phyloP scores from a whole-genome alignment of 495 filamentous ascomycete species.

The Chlorociboria aeruginascens region DNA sequence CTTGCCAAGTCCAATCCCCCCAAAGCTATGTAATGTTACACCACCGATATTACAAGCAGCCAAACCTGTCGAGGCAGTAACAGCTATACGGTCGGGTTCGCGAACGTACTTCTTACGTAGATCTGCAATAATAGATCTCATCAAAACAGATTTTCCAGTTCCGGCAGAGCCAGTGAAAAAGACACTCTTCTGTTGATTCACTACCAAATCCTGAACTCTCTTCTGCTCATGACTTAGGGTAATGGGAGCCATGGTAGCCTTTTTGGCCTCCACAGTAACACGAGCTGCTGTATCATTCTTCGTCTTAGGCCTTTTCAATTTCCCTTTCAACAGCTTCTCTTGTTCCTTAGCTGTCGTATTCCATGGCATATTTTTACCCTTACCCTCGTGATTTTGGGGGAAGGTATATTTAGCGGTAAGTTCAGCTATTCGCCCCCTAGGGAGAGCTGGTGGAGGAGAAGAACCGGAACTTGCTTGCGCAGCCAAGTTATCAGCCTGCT shows the following conservation, averaged over 20 bases:
- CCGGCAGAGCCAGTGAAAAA: conserved; percentile 98
- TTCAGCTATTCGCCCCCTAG: too few relatives aligned
- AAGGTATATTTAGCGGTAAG: conserved; percentile 8
- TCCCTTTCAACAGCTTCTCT: conserved; percentile 58
- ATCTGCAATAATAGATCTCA: conserved; percentile 76
- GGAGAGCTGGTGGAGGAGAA: neutral
- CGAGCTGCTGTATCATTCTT: conserved; percentile 28
- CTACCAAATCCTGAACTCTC: conserved; percentile 69
- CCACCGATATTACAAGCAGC: conserved; percentile 96
- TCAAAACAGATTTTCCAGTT: conserved; percentile 92
- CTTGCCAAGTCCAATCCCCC: conserved; percentile 91
- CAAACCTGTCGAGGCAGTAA: conserved; percentile 91
- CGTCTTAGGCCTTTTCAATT: conserved; percentile 41
- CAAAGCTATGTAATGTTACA: conserved; percentile 90
- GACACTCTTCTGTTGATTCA: conserved; percentile 67
- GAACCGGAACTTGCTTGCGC: neutral
- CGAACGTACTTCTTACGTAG: conserved; percentile 61
- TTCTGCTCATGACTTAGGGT: conserved; percentile 77
- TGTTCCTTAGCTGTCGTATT: conserved; percentile 74
- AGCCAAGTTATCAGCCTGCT: neutral
- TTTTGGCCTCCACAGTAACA: conserved; percentile 22
- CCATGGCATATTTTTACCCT: conserved; percentile 44
- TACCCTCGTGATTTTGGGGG: conserved; percentile 27
- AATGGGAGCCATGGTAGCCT: conserved; percentile 32
- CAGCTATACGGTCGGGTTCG: conserved; percentile 73